phyloP scores from a whole-genome alignment of 345 rosid genomes.

The Corchorus capsularis region DNA sequence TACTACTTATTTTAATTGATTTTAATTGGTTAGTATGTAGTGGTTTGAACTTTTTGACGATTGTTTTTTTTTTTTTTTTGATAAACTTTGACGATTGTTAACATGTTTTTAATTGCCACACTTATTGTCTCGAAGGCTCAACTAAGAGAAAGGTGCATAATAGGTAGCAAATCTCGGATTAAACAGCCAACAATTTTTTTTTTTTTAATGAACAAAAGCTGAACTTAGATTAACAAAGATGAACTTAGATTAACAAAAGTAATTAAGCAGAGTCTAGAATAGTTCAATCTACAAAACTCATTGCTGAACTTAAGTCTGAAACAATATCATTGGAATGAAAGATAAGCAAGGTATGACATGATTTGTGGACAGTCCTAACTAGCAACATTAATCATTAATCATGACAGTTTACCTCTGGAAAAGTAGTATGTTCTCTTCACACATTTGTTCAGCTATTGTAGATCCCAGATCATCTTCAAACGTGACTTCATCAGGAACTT shows the following conservation, averaged over 20 bases:
- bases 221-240: background rate
- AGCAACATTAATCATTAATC: conserved; percentile 15
- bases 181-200: background rate
- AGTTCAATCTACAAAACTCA: background rate
- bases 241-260: background rate
- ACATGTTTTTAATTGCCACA: too few relatives aligned
- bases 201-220: background rate
- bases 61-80: too few relatives aligned
- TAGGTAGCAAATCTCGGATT: background rate
- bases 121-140: background rate
- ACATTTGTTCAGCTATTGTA: conserved; percentile 51
- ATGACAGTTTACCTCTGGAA: conserved; percentile 52
- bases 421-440: conserved; percentile 75
- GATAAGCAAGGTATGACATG: background rate
- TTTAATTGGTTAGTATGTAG: too few relatives aligned
- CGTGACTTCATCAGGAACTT: conserved; percentile 20
- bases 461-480: conserved; percentile 29
- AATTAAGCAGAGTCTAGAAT: background rate
- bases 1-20: too few relatives aligned
- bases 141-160: conserved; percentile 1
- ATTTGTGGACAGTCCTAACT: conserved; percentile 1
- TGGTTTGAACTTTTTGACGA: too few relatives aligned
- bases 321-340: background rate
- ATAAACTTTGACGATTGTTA: too few relatives aligned
- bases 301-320: background rate